These are phyloP conservation scores for Rhizopogon roseolus DNA, from an alignment of 768 basidiomycete genomes.

Conservation along the genomic window DNA sequence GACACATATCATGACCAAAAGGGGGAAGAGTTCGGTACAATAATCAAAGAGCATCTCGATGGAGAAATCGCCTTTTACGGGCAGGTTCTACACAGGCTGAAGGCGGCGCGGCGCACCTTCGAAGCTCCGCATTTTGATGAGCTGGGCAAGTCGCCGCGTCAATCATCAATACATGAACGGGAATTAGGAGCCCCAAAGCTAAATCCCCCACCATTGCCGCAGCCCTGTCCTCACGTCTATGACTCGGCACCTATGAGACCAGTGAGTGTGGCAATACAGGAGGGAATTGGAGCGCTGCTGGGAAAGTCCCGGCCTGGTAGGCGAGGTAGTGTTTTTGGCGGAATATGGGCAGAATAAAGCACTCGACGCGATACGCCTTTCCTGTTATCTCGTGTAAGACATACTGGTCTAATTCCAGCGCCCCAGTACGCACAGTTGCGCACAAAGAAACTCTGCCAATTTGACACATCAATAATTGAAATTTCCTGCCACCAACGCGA, in stretches of 20 bases:
- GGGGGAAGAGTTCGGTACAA: conserved; percentile 55
- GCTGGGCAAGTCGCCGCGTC: conserved; percentile 45
- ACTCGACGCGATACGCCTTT: no score
- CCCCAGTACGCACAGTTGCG: no score
- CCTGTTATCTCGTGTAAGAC: no score
- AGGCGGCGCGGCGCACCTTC: conserved; percentile 50
- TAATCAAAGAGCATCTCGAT: conserved; percentile 68
- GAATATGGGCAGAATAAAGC: conserved; percentile 42
- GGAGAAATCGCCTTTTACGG: conserved; percentile 75
- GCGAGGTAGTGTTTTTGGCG: conserved; percentile 54
- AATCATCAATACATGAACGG: conserved; percentile 73
- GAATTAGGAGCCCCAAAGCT: conserved; percentile 55
- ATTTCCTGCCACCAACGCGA: no score
- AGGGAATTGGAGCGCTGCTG: conserved; percentile 62
- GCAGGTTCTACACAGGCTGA: conserved; percentile 59
- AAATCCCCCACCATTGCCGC: conserved; percentile 45
- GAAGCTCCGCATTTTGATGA: conserved; percentile 43
- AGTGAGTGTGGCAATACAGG: conserved; percentile 70
- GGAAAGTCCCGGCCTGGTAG: conserved; percentile 30
- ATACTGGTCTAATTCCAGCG: no score
- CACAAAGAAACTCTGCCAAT: no score
- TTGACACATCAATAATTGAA: no score
- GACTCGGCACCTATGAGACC: conserved; percentile 73
- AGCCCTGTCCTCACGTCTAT: conserved; percentile 77
- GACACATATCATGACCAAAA: conserved; percentile 76